Evolutionary conservation across 805 yeast species (phyloP), one percentile per base, ranked within the genome.

Genomic region (Ogataea angusta): DNA sequence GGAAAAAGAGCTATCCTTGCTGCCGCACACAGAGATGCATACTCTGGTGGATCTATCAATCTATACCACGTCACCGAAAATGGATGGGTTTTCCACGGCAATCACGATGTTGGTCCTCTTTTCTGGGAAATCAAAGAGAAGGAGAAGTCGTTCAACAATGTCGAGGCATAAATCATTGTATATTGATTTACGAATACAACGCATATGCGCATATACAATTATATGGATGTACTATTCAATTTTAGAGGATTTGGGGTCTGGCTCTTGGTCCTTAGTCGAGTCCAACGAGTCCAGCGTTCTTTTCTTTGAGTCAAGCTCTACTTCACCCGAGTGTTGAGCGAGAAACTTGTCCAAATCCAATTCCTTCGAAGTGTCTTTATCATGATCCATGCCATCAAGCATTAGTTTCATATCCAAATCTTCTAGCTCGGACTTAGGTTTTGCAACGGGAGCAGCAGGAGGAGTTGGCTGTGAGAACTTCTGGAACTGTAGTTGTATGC

Each of bases 21-120:
- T 31, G 99, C 99, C 36, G 85, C 97, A 23, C 99, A 93, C 63
- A 85, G 99, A 76, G 99, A 93, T 66, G 99, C 98, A 5, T 93
- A 73, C 67, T 88, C 96, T 43, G 99, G 99, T 73, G 98, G 98
- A 53, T 86, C 96, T 2, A 80, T 91, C 50, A 93, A 93, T 63
- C 70, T 93, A 56, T 93, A 81, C 64, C 98, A 93, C 62, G 91
- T 93, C 45, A 83, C 93, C 22, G 96, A 89, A 67, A 62, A 77
- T 38, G 99, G 99, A 36, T 93, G 99, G 99, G 76, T 76, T 26
- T 93, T 78, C 70, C 97, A 93, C 60, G 99, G 99, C 51, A 93
- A 93, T 64, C 82, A 82, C 67, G 90, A 90, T 62, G 95, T 89
- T 49, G 96, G 95, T 46, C 79, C 85, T 32, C 73, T 85, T 42